phyloP scores from a whole-genome alignment of 1,284 basidiomycete genomes.

The Phaffia rhodozyma region DNA sequence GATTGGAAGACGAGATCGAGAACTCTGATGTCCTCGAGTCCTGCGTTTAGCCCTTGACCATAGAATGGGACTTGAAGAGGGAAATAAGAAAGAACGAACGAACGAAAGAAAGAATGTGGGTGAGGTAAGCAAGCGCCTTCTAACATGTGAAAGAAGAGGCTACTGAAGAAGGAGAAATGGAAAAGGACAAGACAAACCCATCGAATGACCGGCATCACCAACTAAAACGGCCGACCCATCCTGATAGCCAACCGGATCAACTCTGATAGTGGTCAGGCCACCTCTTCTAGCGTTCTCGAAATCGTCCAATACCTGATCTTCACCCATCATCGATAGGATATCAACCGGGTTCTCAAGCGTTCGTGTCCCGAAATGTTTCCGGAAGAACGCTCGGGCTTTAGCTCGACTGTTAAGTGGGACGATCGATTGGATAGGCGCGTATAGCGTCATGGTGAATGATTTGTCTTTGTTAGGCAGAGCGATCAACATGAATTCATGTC shows the following conservation, averaged over 20 bases:
- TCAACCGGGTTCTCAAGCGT: not conserved
- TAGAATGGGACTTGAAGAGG: constrained; percentile 58
- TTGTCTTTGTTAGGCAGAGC: constrained; percentile 92
- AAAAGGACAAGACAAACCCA: constrained; percentile 9
- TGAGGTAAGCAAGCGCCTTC: constrained; percentile 18
- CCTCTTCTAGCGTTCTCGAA: constrained; percentile 74
- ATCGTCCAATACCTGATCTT: constrained; percentile 58
- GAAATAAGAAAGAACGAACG: not conserved
- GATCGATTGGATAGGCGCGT: constrained; percentile 72
- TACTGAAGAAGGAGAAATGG: not conserved
- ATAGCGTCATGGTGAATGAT: constrained; percentile 69
- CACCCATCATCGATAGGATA: constrained; percentile 60
- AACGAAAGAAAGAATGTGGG: not conserved
- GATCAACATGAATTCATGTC: constrained; percentile 97
- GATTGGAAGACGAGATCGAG: constrained; percentile 62
- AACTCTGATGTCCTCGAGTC: constrained; percentile 90
- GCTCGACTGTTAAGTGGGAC: constrained; percentile 51
- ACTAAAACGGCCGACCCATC: not conserved
- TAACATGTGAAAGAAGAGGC: not conserved
- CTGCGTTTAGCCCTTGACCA: constrained; percentile 95
- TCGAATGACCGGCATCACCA: constrained; percentile 11
- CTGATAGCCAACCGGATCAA: constrained; percentile 27
- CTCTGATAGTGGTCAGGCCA: constrained; percentile 82
- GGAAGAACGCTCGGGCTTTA: constrained; percentile 64
- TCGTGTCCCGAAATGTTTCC: constrained; percentile 51